phyloP scores from a whole-genome alignment of 371 early-diverging fungal species.

The Mucor saturninus region DNA sequence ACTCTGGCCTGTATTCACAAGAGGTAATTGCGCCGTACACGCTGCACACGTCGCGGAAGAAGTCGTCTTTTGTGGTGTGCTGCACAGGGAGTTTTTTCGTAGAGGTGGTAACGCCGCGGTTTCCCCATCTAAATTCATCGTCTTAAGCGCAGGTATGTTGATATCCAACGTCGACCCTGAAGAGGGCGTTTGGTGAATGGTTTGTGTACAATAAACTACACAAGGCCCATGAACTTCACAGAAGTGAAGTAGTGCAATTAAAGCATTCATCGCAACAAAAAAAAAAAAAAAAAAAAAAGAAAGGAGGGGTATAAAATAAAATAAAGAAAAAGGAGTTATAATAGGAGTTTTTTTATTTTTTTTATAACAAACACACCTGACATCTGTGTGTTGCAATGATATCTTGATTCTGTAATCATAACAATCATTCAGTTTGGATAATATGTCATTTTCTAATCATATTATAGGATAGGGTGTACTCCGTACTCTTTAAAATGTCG shows the following conservation, averaged over 20 bases:
- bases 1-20: constrained; percentile 26
- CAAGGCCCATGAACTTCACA: constrained; percentile 67
- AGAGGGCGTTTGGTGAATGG: constrained; percentile 36
- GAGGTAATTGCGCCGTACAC: constrained; percentile 53
- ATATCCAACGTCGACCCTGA: background rate
- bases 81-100: constrained; percentile 15
- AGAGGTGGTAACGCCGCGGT: constrained; percentile 18
- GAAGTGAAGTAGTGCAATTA: constrained; percentile 58
- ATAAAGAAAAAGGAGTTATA: background rate
- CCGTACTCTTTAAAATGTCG: too few relatives aligned
- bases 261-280: constrained; percentile 50
- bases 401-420: too few relatives aligned
- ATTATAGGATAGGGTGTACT: too few relatives aligned
- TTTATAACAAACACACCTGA: too few relatives aligned
- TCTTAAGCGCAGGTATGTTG: background rate
- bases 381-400: too few relatives aligned
- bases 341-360: constrained; percentile 3
- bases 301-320: background rate
- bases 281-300: background rate
- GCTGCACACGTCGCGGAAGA: constrained; percentile 39
- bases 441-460: too few relatives aligned
- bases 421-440: too few relatives aligned
- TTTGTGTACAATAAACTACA: constrained; percentile 62
- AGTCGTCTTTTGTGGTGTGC: constrained; percentile 3
- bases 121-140: background rate